Conservation (phyloP, 2,329 filamentous ascomycete genomes). For the Botryotinia calthae region DNA sequence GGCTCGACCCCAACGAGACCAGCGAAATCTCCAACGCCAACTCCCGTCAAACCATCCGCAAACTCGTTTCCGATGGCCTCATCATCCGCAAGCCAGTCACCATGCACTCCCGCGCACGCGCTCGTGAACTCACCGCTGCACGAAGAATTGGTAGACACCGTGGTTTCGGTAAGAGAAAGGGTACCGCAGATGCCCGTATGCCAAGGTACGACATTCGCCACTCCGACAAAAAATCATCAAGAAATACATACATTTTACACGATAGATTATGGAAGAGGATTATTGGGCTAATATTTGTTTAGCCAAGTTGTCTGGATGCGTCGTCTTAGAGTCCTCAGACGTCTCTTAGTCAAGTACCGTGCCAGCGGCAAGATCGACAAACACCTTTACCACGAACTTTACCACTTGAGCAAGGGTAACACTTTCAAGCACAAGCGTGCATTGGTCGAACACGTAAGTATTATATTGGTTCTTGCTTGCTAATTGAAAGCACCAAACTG, state of each 20-base stretch:
- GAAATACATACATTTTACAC: constrained; percentile 26
- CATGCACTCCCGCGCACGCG: constrained; percentile 98
- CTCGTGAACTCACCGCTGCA: constrained; percentile 90
- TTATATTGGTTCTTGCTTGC: background rate
- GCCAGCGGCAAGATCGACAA: constrained; percentile 99
- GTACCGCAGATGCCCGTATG: constrained; percentile 99
- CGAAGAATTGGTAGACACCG: constrained; percentile 95
- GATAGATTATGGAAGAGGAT: constrained; percentile 28
- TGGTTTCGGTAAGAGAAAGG: constrained; percentile 99
- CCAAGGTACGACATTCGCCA: constrained; percentile 65
- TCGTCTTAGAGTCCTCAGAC: constrained; percentile 97
- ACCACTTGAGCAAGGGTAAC: constrained; percentile 99
- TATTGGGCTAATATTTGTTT: constrained; percentile 40
- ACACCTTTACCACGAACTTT: constrained; percentile 99
- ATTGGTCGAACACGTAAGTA: constrained; percentile 98
- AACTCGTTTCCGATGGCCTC: constrained; percentile 98
- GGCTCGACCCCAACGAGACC: constrained; percentile 99
- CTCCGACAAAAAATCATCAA: background rate
- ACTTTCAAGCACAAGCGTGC: constrained; percentile 99
- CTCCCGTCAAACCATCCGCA: constrained; percentile 99
- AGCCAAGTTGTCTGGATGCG: constrained; percentile 99
- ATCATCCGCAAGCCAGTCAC: constrained; percentile 99
- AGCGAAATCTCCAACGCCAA: constrained; percentile 99
- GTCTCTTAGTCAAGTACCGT: constrained; percentile 99
- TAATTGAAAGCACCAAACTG: constrained; percentile 21